Conservation (phyloP, 768 basidiomycete species). For the Tylopilus felleus region DNA sequence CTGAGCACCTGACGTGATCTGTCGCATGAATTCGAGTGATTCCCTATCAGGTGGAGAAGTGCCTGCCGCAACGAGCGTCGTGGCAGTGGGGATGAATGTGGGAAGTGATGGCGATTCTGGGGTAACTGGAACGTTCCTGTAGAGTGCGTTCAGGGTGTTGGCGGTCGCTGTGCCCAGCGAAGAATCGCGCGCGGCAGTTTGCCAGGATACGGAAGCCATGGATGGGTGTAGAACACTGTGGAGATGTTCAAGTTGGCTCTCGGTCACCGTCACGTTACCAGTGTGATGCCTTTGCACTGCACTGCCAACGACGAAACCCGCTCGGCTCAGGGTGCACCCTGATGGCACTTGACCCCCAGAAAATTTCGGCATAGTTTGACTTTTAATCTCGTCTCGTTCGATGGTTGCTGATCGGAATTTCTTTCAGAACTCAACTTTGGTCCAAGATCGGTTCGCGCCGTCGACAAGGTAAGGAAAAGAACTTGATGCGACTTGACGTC, state of each 20-base stretch:
- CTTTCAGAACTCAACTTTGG: constrained; percentile 2
- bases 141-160: constrained; percentile 11
- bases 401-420: constrained; percentile 1
- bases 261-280: constrained; percentile 10
- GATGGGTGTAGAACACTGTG: background rate
- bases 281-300: too few species aligned
- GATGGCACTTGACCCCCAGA: background rate
- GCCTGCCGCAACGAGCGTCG: constrained; percentile 10
- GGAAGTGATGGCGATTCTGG: constrained; percentile 1
- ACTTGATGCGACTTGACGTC: background rate
- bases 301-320: background rate
- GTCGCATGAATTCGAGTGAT: constrained; percentile 7
- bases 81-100: constrained; percentile 14
- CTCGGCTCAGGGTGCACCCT: constrained; percentile 2
- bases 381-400: background rate
- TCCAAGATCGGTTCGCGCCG: background rate
- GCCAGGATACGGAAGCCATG: constrained; percentile 6
- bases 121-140: background rate
- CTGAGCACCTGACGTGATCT: constrained; percentile 40
- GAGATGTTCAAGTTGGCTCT: background rate
- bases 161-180: constrained; percentile 1
- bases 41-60: constrained; percentile 3
- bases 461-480: background rate
- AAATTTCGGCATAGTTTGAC: background rate
- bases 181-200: background rate